These are phyloP conservation scores for Beta vulgaris DNA, from an alignment of 148 eudicot genomes.

Conservation along the genomic window DNA sequence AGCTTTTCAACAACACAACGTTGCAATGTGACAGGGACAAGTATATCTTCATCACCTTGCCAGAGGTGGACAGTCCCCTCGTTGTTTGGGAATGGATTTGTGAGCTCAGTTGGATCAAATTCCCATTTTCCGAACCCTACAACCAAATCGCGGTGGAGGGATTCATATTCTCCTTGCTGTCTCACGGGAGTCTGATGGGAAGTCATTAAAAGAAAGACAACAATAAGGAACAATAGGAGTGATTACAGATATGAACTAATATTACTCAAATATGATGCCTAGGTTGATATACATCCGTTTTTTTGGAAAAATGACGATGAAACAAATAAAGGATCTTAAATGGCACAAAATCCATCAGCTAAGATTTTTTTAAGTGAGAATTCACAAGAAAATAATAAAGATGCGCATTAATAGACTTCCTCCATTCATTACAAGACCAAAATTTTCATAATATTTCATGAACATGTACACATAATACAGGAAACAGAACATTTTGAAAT, in stretches of 20 bases:
- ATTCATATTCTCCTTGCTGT: constrained; percentile 75
- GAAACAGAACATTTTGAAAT: background rate
- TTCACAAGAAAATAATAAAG: background rate
- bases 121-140: constrained; percentile 74
- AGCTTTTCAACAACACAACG: constrained; percentile 41
- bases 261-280: too few species aligned
- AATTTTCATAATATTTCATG: too few species aligned
- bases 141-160: constrained; percentile 62
- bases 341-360: background rate
- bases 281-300: too few species aligned
- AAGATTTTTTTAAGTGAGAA: background rate
- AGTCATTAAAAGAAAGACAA: background rate
- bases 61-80: constrained; percentile 70
- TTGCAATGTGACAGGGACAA: constrained; percentile 40
- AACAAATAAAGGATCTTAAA: background rate
- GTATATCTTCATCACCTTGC: constrained; percentile 82
- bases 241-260: too few species aligned
- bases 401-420: background rate
- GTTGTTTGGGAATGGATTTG: constrained; percentile 47
- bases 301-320: background rate
- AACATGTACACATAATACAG: background rate
- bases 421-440: too few species aligned
- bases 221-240: background rate
- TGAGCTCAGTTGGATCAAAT: constrained; percentile 61
- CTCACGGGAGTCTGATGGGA: constrained; percentile 35